phyloP scores from a whole-genome alignment of 2,329 filamentous ascomycete species.

The Penicillium sp. region DNA sequence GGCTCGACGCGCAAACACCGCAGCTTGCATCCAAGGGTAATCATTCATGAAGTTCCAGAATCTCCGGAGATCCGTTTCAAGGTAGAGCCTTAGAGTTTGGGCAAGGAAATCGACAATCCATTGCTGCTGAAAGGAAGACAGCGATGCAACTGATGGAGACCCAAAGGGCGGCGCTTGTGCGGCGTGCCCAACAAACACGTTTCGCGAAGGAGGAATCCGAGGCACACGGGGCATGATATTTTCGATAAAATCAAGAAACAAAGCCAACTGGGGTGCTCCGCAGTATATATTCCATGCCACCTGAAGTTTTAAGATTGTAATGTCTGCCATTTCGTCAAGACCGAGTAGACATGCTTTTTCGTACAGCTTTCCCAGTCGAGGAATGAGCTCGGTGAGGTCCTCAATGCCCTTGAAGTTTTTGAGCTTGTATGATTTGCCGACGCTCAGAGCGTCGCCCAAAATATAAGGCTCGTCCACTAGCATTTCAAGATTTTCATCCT shows the following conservation, averaged over 20 bases:
- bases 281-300: conserved; percentile 9
- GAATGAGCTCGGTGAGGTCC: conserved; percentile 1
- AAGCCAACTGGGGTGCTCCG: background rate
- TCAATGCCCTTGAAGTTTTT: background rate
- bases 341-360: background rate
- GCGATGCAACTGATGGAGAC: background rate
- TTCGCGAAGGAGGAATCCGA: background rate
- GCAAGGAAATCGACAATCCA: conserved; percentile 1
- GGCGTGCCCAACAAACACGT: background rate
- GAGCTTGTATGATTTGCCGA: background rate
- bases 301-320: conserved; percentile 1
- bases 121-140: background rate
- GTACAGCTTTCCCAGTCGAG: background rate
- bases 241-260: conserved; percentile 8
- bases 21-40: background rate
- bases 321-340: background rate
- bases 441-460: background rate
- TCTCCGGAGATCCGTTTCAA: background rate
- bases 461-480: background rate
- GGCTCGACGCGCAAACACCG: background rate
- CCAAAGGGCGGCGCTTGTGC: background rate
- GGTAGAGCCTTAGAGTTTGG: background rate
- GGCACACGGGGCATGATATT: background rate
- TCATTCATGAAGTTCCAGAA: background rate
- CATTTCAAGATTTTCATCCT: background rate